Evolutionary conservation across 495 filamentous ascomycete genomes (phyloP).

Genomic region (Neurospora hispaniola): DNA sequence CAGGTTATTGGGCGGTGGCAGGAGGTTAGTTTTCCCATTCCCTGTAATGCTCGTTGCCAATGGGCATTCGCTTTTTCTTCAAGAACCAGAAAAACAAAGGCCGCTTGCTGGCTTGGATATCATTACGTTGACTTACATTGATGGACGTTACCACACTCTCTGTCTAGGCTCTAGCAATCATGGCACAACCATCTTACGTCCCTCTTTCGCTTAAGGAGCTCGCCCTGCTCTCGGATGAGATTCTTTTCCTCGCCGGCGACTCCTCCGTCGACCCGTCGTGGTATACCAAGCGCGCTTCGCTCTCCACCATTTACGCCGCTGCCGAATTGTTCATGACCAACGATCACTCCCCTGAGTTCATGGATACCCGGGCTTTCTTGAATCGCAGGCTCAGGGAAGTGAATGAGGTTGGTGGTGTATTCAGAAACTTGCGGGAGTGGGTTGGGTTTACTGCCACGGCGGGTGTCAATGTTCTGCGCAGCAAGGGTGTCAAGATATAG

Average conservation of each 20-base stretch:
- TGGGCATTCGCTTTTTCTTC: not conserved
- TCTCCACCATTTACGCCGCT: conserved; percentile 73
- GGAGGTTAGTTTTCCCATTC: conserved; percentile 49
- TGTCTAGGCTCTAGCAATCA: conserved; percentile 69
- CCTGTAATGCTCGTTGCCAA: not conserved
- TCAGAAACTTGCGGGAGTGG: conserved; percentile 60
- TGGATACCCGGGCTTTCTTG: conserved; percentile 70
- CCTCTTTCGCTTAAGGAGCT: conserved; percentile 72
- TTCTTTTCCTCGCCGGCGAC: conserved; percentile 77
- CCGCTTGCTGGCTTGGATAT: not conserved
- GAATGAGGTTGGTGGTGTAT: conserved; percentile 41
- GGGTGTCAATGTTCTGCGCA: conserved; percentile 50
- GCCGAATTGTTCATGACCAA: conserved; percentile 90
- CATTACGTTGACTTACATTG: not conserved
- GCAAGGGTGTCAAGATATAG: conserved; percentile 52
- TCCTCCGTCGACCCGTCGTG: conserved; percentile 68
- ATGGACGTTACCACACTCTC: not conserved
- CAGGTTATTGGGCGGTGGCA: conserved; percentile 67
- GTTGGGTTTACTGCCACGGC: conserved; percentile 63
- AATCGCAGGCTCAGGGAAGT: conserved; percentile 64
- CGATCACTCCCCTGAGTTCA: conserved; percentile 54
- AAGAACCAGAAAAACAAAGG: not conserved
- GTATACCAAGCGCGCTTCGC: conserved; percentile 79
- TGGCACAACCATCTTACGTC: conserved; percentile 69
- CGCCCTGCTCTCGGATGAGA: conserved; percentile 72